Conservation (phyloP, 129 eudicot species). For the Erigeron canadensis region DNA sequence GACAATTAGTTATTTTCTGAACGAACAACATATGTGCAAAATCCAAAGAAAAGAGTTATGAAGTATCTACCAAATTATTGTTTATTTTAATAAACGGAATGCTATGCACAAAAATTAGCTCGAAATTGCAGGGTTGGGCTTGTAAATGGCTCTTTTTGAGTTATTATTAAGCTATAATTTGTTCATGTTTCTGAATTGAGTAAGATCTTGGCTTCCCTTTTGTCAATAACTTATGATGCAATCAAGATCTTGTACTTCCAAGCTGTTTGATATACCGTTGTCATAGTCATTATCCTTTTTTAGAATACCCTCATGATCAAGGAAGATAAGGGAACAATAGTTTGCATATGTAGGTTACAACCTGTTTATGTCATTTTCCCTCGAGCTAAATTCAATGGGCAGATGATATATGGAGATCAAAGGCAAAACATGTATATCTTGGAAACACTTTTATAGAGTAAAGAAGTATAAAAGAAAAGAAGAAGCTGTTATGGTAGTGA, state of each 20-base stretch:
- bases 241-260: constrained; percentile 19
- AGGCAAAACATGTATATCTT: neutral
- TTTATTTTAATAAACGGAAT: neutral
- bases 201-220: constrained; percentile 17
- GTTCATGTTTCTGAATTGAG: constrained; percentile 22
- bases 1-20: neutral
- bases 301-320: neutral
- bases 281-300: constrained; percentile 4
- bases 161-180: neutral
- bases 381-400: constrained; percentile 3
- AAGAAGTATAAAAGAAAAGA: neutral
- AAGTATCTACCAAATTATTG: neutral
- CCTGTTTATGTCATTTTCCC: neutral
- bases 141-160: constrained; percentile 2
- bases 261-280: constrained; percentile 7
- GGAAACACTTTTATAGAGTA: neutral
- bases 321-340: neutral
- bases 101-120: neutral
- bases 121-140: neutral
- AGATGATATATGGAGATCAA: neutral
- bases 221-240: constrained; percentile 14
- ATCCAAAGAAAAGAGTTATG: neutral
- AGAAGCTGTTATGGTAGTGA: too few species aligned
- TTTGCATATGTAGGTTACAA: constrained; percentile 2
- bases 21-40: neutral